phyloP scores from a whole-genome alignment of 2,329 filamentous ascomycete species.

The Aspergillus oerlinghausenensis region DNA sequence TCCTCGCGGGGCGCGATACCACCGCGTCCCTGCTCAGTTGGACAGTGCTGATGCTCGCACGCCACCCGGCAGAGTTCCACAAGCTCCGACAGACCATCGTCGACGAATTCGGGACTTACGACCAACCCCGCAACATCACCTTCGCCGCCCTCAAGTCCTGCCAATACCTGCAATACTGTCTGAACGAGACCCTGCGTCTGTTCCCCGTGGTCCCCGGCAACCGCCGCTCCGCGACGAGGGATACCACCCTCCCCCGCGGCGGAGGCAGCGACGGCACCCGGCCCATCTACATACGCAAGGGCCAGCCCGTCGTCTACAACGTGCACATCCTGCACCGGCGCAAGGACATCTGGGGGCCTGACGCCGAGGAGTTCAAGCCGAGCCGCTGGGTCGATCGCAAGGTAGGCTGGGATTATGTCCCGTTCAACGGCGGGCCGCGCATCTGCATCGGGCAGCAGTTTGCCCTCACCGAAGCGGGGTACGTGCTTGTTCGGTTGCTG shows the following conservation, averaged over 20 bases:
- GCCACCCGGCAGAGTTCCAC: constrained; percentile 6
- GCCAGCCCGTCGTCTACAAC: constrained; percentile 62
- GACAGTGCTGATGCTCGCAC: constrained; percentile 21
- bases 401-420: constrained; percentile 64
- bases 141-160: constrained; percentile 42
- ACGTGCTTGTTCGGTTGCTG: constrained; percentile 67
- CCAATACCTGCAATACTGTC: constrained; percentile 33
- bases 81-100: constrained; percentile 8
- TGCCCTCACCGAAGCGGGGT: constrained; percentile 64
- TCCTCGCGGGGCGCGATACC: constrained; percentile 52
- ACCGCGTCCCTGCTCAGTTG: constrained; percentile 46
- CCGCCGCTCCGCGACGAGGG: constrained; percentile 33
- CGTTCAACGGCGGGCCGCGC: constrained; percentile 69
- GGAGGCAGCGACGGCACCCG: constrained; percentile 57
- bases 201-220: constrained; percentile 47
- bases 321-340: constrained; percentile 71
- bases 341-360: constrained; percentile 44
- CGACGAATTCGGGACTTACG: constrained; percentile 8
- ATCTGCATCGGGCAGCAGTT: constrained; percentile 80
- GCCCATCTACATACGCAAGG: constrained; percentile 63
- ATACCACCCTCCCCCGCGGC: constrained; percentile 46
- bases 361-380: constrained; percentile 55
- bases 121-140: constrained; percentile 37
- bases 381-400: constrained; percentile 67
- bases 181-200: constrained; percentile 42